Evolutionary conservation across 352 stramenopile species (phyloP).

Genomic region (Pythium brachiatum): DNA sequence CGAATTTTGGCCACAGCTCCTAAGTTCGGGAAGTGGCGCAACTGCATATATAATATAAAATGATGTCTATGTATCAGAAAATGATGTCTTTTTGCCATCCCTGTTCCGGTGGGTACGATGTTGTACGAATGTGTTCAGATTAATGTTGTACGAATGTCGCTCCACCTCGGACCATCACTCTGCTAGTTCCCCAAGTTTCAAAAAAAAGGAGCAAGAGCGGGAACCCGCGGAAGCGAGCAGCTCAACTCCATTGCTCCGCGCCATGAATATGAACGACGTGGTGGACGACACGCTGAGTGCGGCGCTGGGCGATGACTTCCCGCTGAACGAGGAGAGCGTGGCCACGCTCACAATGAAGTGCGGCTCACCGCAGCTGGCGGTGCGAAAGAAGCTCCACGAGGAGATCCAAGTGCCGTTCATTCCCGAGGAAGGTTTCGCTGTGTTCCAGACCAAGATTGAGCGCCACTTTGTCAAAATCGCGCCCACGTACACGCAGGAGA

Average conservation of each 20-base stretch:
- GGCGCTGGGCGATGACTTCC: slow-evolving; percentile 47
- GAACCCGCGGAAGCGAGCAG: not conserved
- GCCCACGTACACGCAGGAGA: slow-evolving; percentile 57
- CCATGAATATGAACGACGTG: slow-evolving; percentile 5
- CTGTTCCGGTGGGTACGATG: no score
- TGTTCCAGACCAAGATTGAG: slow-evolving; percentile 79
- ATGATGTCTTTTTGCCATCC: no score
- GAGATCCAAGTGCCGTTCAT: slow-evolving; percentile 68
- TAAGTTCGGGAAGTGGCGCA: no score
- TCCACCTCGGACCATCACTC: slow-evolving; percentile 9
- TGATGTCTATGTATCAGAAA: no score
- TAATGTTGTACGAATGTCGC: slow-evolving; percentile 14
- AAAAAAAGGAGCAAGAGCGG: slow-evolving; percentile 27
- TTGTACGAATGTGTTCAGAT: not conserved
- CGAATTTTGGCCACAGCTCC: no score
- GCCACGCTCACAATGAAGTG: slow-evolving; percentile 78
- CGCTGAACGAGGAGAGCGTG: slow-evolving; percentile 56
- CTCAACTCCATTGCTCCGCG: not conserved
- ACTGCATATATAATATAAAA: no score
- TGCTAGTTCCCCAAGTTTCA: slow-evolving; percentile 15
- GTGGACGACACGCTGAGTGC: slow-evolving; percentile 34
- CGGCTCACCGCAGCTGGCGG: slow-evolving; percentile 64
- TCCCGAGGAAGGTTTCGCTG: slow-evolving; percentile 67
- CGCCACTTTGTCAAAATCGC: slow-evolving; percentile 65
- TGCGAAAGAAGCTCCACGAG: slow-evolving; percentile 80